These are phyloP conservation scores for Streptanthus diversifolius DNA, from an alignment of 345 rosid species.

Conservation along the genomic window DNA sequence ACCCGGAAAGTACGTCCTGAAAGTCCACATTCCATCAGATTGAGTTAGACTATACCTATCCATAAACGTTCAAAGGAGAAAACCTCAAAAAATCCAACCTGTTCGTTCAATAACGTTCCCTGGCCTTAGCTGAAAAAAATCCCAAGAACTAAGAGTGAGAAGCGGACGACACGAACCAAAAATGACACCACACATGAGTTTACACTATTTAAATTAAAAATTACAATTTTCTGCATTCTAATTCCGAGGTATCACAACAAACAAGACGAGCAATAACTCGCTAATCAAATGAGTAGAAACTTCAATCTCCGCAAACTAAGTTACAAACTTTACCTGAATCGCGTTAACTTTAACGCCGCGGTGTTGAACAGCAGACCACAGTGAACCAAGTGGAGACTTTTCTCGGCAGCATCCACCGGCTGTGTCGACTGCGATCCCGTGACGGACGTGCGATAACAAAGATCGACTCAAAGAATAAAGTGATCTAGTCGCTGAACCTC, in stretches of 20 bases:
- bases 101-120: constrained; percentile 87
- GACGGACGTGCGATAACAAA: constrained; percentile 11
- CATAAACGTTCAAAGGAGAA: background rate
- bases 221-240: background rate
- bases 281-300: background rate
- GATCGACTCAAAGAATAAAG: constrained; percentile 22
- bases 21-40: constrained; percentile 19
- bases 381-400: constrained; percentile 30
- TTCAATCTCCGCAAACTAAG: background rate
- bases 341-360: constrained; percentile 80
- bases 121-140: constrained; percentile 51
- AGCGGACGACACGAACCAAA: background rate
- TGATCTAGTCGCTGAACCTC: constrained; percentile 23
- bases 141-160: constrained; percentile 1
- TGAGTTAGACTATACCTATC: background rate
- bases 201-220: background rate
- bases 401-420: constrained; percentile 1
- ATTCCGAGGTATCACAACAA: background rate
- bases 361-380: constrained; percentile 56
- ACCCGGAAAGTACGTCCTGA: constrained; percentile 83
- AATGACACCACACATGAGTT: background rate
- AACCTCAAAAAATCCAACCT: constrained; percentile 40
- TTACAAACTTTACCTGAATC: constrained; percentile 43
- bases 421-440: background rate
- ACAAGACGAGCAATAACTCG: background rate